Base-by-base conservation (phyloP, 441 rosid genomes). In the Hura crepitans region DNA sequence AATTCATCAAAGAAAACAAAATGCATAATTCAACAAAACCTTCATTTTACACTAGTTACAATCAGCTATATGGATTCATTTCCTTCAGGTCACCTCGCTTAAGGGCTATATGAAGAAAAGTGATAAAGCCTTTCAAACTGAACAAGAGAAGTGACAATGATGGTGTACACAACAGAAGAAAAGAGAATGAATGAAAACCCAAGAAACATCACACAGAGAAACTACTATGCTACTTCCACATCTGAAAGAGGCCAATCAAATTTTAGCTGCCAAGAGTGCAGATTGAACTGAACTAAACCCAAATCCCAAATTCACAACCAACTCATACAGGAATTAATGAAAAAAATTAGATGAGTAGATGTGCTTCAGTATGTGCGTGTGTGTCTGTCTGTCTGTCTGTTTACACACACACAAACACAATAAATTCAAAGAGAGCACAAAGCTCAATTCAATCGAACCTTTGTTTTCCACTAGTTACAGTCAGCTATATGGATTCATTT, bases 221-320 rank as follows among this genome's bases (percentile, higher is more conserved):
- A 35, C 15, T 23, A n/a, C 6, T 5, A 17, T 17, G n/a, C 35
- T 37, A 67, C 50, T 20, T 37, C 37, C 60, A 42, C 10, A 18
- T 39, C 39, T 25, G 37, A 55, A 68, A 54, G 25, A 3, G 10
- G 12, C 27, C 53, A 42, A 17, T 67, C 15, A 53, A 22, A n/a
- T 67, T 51, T 53, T 37, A 22, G 30, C 51, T 45, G 25, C 30
- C 1, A 14, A n/a, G 6, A 25, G 39, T n/a, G n/a, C 2, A 20
- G 28, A 20, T 20, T 51, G 3, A 14, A 66, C 70, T 65, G 42
- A 49, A 65, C 17, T 49, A 12, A 65, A 65, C 43, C 45, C 15
- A 1, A 30, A 30, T 47, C 57, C 13, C 22, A 65, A 64, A 28
- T 31, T 59, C 43, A 31, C 13, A 42, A 42, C 46, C 46, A 42